Percentiles rank a stretch among this genome's conserved stretches.
Conservation (phyloP, 2,329 filamentous ascomycete genomes). For the Phialemoniopsis sp. region DNA sequence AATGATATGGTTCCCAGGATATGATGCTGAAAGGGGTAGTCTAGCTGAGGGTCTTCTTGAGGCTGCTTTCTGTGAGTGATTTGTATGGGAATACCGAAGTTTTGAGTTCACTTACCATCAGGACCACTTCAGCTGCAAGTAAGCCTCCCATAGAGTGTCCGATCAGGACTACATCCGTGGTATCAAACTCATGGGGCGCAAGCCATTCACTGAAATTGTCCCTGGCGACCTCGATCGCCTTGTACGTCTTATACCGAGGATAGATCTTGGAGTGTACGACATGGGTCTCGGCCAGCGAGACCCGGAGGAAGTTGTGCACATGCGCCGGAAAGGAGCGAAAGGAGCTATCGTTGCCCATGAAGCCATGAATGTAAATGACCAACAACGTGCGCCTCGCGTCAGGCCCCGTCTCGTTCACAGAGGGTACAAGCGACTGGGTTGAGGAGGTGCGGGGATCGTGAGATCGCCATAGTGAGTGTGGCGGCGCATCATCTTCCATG, state of each 20-base stretch:
- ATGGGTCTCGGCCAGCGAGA: slow-evolving; percentile 66
- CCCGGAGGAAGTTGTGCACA: slow-evolving; percentile 70
- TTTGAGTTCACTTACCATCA: slow-evolving; percentile 48
- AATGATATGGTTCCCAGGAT: slow-evolving; percentile 79
- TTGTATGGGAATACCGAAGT: not conserved
- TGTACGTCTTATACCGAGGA: slow-evolving; percentile 73
- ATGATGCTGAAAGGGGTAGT: slow-evolving; percentile 59
- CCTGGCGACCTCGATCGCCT: slow-evolving; percentile 66
- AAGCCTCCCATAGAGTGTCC: slow-evolving; percentile 91
- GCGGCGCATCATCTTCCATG: not conserved
- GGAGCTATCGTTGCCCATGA: slow-evolving; percentile 82
- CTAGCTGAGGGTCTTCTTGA: slow-evolving; percentile 17
- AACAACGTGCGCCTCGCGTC: slow-evolving; percentile 55
- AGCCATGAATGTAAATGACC: slow-evolving; percentile 83
- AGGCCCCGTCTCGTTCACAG: slow-evolving; percentile 23
- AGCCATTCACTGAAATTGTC: slow-evolving; percentile 85
- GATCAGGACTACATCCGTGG: slow-evolving; percentile 75
- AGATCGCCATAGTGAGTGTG: slow-evolving; percentile 6
- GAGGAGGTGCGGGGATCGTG: slow-evolving; percentile 45
- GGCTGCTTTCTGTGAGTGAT: not conserved
- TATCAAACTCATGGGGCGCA: slow-evolving; percentile 66
- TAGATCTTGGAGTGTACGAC: slow-evolving; percentile 84
- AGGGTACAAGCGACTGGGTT: slow-evolving; percentile 36
- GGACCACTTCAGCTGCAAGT: slow-evolving; percentile 71
- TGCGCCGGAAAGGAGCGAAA: slow-evolving; percentile 87